phyloP scores from a whole-genome alignment of 1,139 yeast species.

The Geotrichum restrictum region DNA sequence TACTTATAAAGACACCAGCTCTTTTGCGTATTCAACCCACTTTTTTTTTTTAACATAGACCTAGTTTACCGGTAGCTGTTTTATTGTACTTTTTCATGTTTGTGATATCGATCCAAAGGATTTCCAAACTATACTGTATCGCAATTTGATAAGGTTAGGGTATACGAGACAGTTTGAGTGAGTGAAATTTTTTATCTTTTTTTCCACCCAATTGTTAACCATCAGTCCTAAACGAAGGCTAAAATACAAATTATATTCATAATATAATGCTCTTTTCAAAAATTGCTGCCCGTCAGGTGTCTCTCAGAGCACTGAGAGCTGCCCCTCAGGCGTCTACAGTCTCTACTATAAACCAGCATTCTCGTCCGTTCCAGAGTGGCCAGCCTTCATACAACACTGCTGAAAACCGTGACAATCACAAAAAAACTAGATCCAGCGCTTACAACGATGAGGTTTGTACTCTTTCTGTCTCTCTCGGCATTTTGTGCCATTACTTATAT shows the following conservation, averaged over 20 bases:
- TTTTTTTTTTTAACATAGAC: no score
- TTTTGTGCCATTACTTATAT: not conserved
- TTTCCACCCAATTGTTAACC: not conserved
- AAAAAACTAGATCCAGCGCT: slow-evolving; percentile 11
- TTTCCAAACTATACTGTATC: not conserved
- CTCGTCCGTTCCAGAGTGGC: slow-evolving; percentile 18
- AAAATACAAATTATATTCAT: not conserved
- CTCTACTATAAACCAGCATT: slow-evolving; percentile 13
- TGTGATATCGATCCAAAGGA: not conserved
- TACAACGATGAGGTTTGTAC: slow-evolving; percentile 14
- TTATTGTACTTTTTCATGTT: not conserved
- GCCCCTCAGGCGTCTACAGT: slow-evolving; percentile 19
- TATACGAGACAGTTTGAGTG: not conserved
- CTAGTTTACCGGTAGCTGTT: no score
- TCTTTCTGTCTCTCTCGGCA: not conserved
- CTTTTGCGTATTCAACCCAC: no score
- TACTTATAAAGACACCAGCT: not conserved
- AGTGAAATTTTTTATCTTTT: slow-evolving; percentile 1
- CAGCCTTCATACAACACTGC: slow-evolving; percentile 8
- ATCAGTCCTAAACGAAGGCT: not conserved
- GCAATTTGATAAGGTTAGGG: slow-evolving; percentile 9
- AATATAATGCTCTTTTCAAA: slow-evolving; percentile 20
- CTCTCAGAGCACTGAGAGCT: slow-evolving; percentile 21
- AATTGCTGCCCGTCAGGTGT: slow-evolving; percentile 22
- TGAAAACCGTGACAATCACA: slow-evolving; percentile 1